Conservation (phyloP, 805 yeast species). For the Candida arabinofermentans region DNA sequence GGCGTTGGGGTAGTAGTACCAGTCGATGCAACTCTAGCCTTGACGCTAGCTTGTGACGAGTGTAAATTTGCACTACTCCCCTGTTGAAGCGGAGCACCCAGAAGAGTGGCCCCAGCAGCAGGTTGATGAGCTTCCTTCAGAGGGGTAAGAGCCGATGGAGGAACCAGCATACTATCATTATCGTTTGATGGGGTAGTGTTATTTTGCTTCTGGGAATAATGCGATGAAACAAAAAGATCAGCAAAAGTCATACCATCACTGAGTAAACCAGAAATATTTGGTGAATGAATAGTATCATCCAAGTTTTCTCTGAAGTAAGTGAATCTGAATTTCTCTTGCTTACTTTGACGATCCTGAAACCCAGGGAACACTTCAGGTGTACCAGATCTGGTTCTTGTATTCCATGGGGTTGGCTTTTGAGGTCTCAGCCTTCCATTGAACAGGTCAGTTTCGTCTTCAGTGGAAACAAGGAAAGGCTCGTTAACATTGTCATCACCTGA, state of each 20-base stretch:
- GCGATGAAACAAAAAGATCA: conserved; percentile 55
- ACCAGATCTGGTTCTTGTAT: conserved; percentile 28
- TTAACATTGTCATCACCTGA: conserved; percentile 17
- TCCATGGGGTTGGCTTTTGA: conserved; percentile 73
- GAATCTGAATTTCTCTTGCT: conserved; percentile 60
- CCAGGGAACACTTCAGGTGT: conserved; percentile 10
- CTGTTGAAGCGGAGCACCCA: conserved; percentile 4
- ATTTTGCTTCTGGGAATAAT: conserved; percentile 25
- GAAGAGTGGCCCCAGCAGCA: not conserved
- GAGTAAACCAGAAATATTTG: conserved; percentile 77
- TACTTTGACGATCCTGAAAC: conserved; percentile 17
- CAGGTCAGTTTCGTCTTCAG: conserved; percentile 53
- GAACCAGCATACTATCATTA: conserved; percentile 5
- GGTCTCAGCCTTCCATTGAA: conserved; percentile 70
- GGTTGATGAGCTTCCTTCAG: not conserved
- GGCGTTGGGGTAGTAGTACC: conserved; percentile 5
- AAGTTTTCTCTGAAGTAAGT: conserved; percentile 91
- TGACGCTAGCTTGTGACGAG: conserved; percentile 11
- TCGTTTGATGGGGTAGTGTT: not conserved
- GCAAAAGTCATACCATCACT: conserved; percentile 54
- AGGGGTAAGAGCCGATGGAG: not conserved
- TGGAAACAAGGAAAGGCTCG: conserved; percentile 24
- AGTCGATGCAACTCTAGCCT: conserved; percentile 5
- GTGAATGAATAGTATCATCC: conserved; percentile 85
- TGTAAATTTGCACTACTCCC: conserved; percentile 1